A percentile compares a stretch with the other conserved stretches of the same genome.
Conservation (phyloP, 768 basidiomycete species). For the Pisolithus sp. region DNA sequence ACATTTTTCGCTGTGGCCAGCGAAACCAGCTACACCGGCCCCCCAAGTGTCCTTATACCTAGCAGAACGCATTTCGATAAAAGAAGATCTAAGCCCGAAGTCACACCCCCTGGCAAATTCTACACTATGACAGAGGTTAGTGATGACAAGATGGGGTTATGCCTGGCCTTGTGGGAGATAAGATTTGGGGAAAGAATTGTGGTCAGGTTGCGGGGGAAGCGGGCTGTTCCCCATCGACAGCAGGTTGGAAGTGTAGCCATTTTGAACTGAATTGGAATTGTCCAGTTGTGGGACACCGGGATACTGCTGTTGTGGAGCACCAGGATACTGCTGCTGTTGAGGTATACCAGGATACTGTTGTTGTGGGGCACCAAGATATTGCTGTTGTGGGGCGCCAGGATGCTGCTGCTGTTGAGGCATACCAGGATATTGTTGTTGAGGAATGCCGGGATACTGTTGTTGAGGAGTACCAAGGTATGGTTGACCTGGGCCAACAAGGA, state of each 20-base stretch:
- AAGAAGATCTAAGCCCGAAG: background rate
- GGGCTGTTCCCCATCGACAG: background rate
- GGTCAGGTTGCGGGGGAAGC: constrained; percentile 14
- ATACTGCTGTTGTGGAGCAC: no score
- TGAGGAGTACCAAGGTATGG: background rate
- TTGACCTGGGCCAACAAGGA: background rate
- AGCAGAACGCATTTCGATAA: background rate
- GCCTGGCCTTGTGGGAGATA: constrained; percentile 6
- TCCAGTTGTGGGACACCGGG: no score
- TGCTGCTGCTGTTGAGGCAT: no score
- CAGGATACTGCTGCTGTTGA: no score
- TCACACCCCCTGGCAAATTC: background rate
- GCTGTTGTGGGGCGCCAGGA: background rate
- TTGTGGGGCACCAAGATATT: no score
- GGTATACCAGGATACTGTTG: no score
- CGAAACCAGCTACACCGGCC: no score
- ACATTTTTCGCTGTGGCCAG: no score
- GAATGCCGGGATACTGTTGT: background rate
- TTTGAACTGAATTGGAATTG: background rate
- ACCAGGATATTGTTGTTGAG: no score
- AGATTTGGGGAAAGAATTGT: constrained; percentile 8
- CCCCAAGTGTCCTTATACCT: background rate
- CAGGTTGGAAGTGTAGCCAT: constrained; percentile 4
- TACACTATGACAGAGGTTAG: constrained; percentile 4
- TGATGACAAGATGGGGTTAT: constrained; percentile 8